Evolutionary conservation across 805 yeast species (phyloP).

Genomic region (Zygosaccharomyces rouxii): DNA sequence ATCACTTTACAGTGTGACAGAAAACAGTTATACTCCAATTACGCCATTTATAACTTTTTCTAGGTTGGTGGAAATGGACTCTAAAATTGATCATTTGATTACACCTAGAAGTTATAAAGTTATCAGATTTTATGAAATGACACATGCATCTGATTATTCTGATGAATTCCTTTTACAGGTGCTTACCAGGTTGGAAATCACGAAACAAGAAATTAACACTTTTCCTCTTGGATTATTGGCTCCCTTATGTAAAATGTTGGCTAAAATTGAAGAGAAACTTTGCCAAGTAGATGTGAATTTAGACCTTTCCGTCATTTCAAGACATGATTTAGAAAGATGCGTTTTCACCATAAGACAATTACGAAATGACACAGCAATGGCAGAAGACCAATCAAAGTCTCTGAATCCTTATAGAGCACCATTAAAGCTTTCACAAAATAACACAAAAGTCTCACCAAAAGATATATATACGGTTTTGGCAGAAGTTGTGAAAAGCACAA

Average conservation of each 20-base stretch:
- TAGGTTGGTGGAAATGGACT: constrained; percentile 56
- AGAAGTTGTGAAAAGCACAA: constrained; percentile 48
- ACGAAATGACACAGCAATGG: background rate
- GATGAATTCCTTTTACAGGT: constrained; percentile 54
- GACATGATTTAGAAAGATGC: constrained; percentile 52
- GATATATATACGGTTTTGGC: constrained; percentile 16
- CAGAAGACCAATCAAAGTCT: background rate
- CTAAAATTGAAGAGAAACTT: constrained; percentile 48
- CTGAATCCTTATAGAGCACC: constrained; percentile 4
- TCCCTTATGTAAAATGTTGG: constrained; percentile 61
- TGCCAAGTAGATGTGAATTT: constrained; percentile 44
- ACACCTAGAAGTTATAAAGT: constrained; percentile 65
- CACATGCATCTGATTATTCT: constrained; percentile 51
- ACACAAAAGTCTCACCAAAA: constrained; percentile 9
- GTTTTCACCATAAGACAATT: constrained; percentile 15
- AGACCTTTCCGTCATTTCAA: constrained; percentile 55
- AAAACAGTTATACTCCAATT: constrained; percentile 26
- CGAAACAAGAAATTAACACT: constrained; percentile 51
- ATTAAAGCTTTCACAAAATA: background rate
- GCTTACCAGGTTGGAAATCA: constrained; percentile 55
- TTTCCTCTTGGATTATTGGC: constrained; percentile 69
- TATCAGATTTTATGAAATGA: constrained; percentile 56
- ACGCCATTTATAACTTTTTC: constrained; percentile 60
- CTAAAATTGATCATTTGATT: constrained; percentile 49
- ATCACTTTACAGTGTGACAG: constrained; percentile 39